Conservation (phyloP, 2,329 filamentous ascomycete species). For the Epichloe bromicola region DNA sequence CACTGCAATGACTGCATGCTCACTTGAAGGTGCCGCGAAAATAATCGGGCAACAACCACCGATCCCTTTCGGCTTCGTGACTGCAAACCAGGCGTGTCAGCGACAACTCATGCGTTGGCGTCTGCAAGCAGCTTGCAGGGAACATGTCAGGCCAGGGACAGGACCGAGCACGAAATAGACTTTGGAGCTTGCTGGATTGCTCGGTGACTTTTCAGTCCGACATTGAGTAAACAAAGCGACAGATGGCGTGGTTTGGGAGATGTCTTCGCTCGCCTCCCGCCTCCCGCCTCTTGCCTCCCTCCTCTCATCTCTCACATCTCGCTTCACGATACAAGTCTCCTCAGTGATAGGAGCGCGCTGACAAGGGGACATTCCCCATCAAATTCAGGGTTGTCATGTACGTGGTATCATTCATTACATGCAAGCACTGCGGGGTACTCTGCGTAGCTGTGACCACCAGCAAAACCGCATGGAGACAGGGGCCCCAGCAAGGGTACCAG, state of each 20-base stretch:
- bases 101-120: neutral
- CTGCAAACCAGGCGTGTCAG: neutral
- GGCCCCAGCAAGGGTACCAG: too few species aligned
- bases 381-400: neutral
- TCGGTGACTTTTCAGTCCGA: neutral
- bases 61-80: neutral
- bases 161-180: neutral
- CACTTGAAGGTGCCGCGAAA: neutral
- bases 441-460: neutral
- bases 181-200: neutral
- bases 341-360: too few species aligned
- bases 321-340: neutral
- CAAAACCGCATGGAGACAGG: neutral
- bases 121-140: neutral
- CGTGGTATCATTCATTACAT: neutral
- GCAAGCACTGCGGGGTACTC: neutral
- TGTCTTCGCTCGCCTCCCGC: neutral
- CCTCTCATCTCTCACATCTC: neutral
- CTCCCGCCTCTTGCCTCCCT: neutral
- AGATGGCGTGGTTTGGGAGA: too few species aligned
- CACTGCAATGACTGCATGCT: neutral
- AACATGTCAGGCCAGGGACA: neutral
- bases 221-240: too few species aligned
- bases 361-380: too few species aligned
- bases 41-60: neutral